Percentiles rank a stretch among this genome's conserved stretches.
phyloP scores from a whole-genome alignment of 2,329 filamentous ascomycete species.

The Harringtonia aguacate region DNA sequence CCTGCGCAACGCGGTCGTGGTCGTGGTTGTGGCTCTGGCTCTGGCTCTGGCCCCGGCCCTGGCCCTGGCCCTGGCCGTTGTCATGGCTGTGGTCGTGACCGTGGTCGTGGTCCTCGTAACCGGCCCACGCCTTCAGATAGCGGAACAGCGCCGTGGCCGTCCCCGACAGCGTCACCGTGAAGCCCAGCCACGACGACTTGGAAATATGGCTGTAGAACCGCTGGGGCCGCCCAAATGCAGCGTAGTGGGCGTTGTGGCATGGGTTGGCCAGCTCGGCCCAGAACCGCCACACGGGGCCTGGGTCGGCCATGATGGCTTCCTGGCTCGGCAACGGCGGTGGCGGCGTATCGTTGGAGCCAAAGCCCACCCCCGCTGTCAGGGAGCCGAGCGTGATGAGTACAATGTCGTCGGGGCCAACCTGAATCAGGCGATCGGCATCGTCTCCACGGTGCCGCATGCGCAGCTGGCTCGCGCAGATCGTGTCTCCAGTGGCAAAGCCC shows the following conservation, averaged over 20 bases:
- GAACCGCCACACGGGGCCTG: slow-evolving; percentile 25
- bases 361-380: slow-evolving; percentile 19
- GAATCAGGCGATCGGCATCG: not conserved
- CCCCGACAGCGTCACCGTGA: slow-evolving; percentile 22
- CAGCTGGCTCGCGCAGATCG: slow-evolving; percentile 1
- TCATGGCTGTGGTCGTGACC: too few relatives aligned
- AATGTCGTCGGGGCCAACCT: slow-evolving; percentile 18
- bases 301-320: slow-evolving; percentile 14
- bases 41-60: too few relatives aligned
- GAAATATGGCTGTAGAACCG: slow-evolving; percentile 23
- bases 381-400: slow-evolving; percentile 25
- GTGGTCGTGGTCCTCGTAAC: not conserved
- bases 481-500: slow-evolving; percentile 1
- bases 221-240: slow-evolving; percentile 24
- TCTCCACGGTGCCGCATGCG: not conserved
- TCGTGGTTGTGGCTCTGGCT: too few relatives aligned
- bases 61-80: too few relatives aligned
- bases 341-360: slow-evolving; percentile 18
- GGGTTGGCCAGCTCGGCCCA: slow-evolving; percentile 23
- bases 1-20: not conserved
- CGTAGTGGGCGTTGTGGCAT: slow-evolving; percentile 9
- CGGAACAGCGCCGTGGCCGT: slow-evolving; percentile 19
- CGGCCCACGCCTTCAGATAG: slow-evolving; percentile 13
- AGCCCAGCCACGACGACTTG: slow-evolving; percentile 24
- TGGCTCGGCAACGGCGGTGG: slow-evolving; percentile 15